Evolutionary conservation across 2,329 filamentous ascomycete species (phyloP), one percentile per base, ranked within the genome.

Genomic region (Trichoderma gracile): DNA sequence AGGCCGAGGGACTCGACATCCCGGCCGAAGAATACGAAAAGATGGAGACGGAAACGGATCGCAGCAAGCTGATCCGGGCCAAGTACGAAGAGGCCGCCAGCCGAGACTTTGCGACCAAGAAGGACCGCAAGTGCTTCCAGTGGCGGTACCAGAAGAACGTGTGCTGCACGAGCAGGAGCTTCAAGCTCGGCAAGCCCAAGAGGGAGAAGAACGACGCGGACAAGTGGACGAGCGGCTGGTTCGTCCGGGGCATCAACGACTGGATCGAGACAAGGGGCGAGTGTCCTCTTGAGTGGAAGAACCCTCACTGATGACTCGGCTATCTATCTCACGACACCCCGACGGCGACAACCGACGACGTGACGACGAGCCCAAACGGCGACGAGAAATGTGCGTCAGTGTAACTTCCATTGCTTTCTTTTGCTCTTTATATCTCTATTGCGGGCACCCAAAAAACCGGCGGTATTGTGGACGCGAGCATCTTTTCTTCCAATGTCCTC

Each of bases 201-300:
- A 69, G 66, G 10, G 70, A 72, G n/a, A 68, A 72, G 40, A 72
- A 73, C 23, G 71, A 70, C 8, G 74, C 74, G 47, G 72, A 71
- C 12, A 75, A 70, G 42, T 79, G 76, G 65, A 75, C 71, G 23
- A 81, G 79, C 55, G 80, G 80, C 1, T 82, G 80, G 80, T 77
- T 81, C 64, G 68, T 80, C 40, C 73, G 78, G 58, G 79, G 80
- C 45, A 82, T 82, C 70, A 74, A 78, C 46, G 76, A 80, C 65
- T 82, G 80, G 80, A 79, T 81, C 57, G 73, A 76, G 8, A 75
- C 77, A 19, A 77, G 74, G 70, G 80, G 79, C 8, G 77, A 81
- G 53, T 82, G 80, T 67, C 69, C 70, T 47, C 71, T 77, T 4
- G 73, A 74, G 14, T 82, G 80, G 80, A 79, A 75, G 65, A 71